Conservation (phyloP, 108 stramenopile genomes). For the Nitzschia sp. region DNA sequence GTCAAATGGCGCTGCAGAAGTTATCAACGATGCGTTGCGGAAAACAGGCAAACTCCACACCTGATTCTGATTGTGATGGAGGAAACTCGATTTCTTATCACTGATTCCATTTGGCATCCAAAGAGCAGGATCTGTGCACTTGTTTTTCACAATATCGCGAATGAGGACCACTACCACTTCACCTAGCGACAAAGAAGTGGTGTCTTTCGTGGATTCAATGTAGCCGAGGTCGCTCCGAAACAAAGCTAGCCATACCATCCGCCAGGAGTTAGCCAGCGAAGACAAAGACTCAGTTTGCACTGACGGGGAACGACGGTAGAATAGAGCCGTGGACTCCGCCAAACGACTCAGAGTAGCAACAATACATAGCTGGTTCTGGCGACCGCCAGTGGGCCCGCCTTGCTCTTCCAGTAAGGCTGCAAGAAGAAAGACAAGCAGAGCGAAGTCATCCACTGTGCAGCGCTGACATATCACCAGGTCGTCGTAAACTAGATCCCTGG, state of each 20-base stretch:
- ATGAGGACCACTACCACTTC: constrained; percentile 67
- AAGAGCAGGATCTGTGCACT: constrained; percentile 47
- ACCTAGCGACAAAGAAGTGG: constrained; percentile 46
- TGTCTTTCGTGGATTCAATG: constrained; percentile 45
- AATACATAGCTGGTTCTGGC: constrained; percentile 60
- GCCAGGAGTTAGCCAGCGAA: constrained; percentile 44
- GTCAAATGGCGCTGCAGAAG: constrained; percentile 60
- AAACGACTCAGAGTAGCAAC: constrained; percentile 57
- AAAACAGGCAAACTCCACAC: constrained; percentile 67
- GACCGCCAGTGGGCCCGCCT: constrained; percentile 58
- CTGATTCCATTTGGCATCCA: constrained; percentile 4
- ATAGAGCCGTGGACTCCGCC: constrained; percentile 54
- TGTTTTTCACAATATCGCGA: constrained; percentile 53
- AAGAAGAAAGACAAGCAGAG: constrained; percentile 56
- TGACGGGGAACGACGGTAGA: constrained; percentile 15
- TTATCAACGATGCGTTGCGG: constrained; percentile 28
- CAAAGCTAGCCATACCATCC: constrained; percentile 60
- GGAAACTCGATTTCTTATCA: constrained; percentile 39
- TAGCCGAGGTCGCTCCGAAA: constrained; percentile 68
- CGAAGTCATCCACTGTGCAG: constrained; percentile 57
- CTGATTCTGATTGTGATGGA: constrained; percentile 47
- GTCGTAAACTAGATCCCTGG: constrained; percentile 12
- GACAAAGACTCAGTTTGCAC: constrained; percentile 4
- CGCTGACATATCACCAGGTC: constrained; percentile 46
- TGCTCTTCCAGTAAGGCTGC: constrained; percentile 55